Evolutionary conservation across 371 early-diverging fungal genomes (phyloP).

Genomic region (Smittium culicis): DNA sequence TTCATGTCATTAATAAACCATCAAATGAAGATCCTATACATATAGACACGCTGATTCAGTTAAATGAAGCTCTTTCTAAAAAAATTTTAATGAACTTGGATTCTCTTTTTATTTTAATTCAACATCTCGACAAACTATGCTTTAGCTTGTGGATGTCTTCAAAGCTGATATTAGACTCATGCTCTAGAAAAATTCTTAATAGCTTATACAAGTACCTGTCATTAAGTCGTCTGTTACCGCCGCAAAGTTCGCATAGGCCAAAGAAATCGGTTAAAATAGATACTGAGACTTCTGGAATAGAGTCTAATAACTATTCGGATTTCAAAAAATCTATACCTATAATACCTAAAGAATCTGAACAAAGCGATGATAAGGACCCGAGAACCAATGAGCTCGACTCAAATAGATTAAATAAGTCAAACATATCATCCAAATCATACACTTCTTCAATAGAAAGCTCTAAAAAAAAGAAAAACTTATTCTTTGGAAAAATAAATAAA

Average conservation of each 20-base stretch:
- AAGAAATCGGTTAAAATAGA: not conserved
- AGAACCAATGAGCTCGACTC: no score
- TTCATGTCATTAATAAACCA: not conserved
- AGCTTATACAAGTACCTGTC: not conserved
- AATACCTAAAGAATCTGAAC: not conserved
- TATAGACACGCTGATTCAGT: not conserved
- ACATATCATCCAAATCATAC: no score
- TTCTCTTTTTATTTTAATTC: slow-evolving; percentile 18
- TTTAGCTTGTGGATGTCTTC: slow-evolving; percentile 29
- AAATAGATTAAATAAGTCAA: no score
- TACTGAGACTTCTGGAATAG: not conserved
- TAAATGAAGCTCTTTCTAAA: not conserved
- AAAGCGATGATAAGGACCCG: no score
- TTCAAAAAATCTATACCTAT: not conserved
- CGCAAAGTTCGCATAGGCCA: slow-evolving; percentile 3
- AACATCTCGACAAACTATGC: slow-evolving; percentile 16
- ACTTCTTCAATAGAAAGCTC: no score
- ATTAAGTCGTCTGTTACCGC: slow-evolving; percentile 18
- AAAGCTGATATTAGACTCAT: slow-evolving; percentile 30
- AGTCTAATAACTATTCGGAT: not conserved
- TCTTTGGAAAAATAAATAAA: no score
- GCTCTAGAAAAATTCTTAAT: slow-evolving; percentile 16
- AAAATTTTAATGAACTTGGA: slow-evolving; percentile 15
- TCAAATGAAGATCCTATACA: not conserved
- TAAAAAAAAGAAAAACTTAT: no score